Base-by-base conservation (phyloP, 805 yeast species). In the Metschnikowia bowlesiae region DNA sequence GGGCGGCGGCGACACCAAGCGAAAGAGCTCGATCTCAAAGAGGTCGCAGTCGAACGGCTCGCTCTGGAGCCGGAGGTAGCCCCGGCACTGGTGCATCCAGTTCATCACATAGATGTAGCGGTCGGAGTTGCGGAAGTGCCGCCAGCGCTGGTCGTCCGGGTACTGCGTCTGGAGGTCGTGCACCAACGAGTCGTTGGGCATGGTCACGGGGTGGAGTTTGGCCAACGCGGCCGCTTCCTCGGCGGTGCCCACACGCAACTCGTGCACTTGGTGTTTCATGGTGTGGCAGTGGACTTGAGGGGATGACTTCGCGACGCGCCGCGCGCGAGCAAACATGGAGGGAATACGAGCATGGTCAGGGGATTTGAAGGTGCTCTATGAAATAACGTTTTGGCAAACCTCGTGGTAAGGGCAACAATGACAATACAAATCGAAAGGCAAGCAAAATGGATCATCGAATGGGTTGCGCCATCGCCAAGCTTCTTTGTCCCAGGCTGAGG, bases 1-100 rank as follows among this genome's bases (percentile, higher is more conserved):
- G 0, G 71, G 73, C 9, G 66, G 66, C 16, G 73, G 73, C 42
- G 54, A 39, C 16, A 65, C 64, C 53, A 67, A 58, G 50, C 65
- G 58, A 37, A 82, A 67, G 11, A 84, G 65, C 56, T 84, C 89
- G 57, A 82, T 82, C 58, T 84, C 89, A 52, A 83, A 75, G 16
- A 77, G 67, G 51, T 82, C 84, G 7, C 77, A 75, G 57, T 83
- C 85, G 55, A 83, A 80, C 10, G 71, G 70, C 48, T 82, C 87
- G 6, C 71, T 67, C 10, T 69, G 68, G 48, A 84, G 62, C 55
- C 73, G 79, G 34, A 83, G 62, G 44, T 73, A 71, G 26, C 81
- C 82, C 48, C 83, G 75, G 62, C 78, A 75, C 43, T 74, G 68
- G 53, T 74, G 74, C 29, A 83, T 62, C 88, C 88, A 83, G 62